A percentile compares a stretch with the other conserved stretches of the same genome.
phyloP scores from a whole-genome alignment of 169 alveolate species.

The Ichthyophthirius multifiliis region DNA sequence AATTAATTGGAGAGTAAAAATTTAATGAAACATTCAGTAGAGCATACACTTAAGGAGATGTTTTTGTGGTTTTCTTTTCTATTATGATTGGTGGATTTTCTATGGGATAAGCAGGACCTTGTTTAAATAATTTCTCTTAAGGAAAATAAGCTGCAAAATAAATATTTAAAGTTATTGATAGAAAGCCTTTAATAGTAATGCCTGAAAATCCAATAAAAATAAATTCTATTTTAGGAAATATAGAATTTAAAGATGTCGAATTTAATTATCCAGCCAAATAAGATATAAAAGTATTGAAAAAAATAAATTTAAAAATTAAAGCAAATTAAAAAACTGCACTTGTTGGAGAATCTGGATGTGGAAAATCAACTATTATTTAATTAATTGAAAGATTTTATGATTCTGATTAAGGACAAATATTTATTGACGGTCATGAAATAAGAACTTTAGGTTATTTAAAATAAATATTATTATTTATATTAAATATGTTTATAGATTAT shows the following conservation, averaged over 20 bases:
- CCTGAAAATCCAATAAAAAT: not conserved
- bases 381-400: constrained; percentile 68
- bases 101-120: constrained; percentile 41
- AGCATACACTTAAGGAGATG: constrained; percentile 38
- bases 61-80: constrained; percentile 32
- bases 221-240: constrained; percentile 9
- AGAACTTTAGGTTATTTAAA: too few species aligned
- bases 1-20: not conserved
- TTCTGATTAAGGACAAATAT: constrained; percentile 46
- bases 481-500: too few species aligned
- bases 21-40: not conserved
- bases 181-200: constrained; percentile 8
- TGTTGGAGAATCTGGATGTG: constrained; percentile 77
- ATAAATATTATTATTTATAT: too few species aligned
- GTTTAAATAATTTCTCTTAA: constrained; percentile 20
- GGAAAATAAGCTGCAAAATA: constrained; percentile 35
- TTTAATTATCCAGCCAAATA: constrained; percentile 59
- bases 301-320: constrained; percentile 33
- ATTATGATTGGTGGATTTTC: constrained; percentile 38
- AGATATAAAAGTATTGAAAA: constrained; percentile 31
- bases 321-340: constrained; percentile 63
- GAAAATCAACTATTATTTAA: constrained; percentile 66
- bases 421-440: constrained; percentile 52
- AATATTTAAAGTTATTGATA: constrained; percentile 31
- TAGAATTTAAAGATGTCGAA: constrained; percentile 28